phyloP scores from a whole-genome alignment of 176 grass and related monocot species.

The Secale cereale region DNA sequence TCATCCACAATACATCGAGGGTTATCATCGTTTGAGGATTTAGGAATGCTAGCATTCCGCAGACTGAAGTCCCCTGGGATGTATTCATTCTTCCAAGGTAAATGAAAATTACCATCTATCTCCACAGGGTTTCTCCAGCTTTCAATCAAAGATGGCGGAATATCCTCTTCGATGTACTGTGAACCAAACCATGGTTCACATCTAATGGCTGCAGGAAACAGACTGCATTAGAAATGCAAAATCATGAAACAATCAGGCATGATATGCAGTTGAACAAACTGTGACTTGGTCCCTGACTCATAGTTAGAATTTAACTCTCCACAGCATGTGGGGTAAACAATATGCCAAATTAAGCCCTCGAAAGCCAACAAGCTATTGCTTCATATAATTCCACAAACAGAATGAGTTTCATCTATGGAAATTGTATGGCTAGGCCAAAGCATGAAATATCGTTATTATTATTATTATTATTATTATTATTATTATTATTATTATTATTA shows the following conservation, averaged over 20 bases:
- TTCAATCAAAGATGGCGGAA: constrained; percentile 65
- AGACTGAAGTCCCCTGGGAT: constrained; percentile 76
- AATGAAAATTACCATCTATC: constrained; percentile 66
- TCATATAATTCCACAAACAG: constrained; percentile 12
- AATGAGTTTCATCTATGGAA: neutral
- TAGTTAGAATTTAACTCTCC: neutral
- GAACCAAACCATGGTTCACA: constrained; percentile 95
- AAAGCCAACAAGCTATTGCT: constrained; percentile 2
- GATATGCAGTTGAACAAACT: constrained; percentile 22
- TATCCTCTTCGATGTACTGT: constrained; percentile 85
- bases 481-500: neutral
- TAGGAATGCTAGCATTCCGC: constrained; percentile 47
- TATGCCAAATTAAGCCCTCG: neutral
- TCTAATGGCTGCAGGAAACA: constrained; percentile 60
- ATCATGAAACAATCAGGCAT: neutral
- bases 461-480: neutral
- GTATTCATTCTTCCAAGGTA: constrained; percentile 84
- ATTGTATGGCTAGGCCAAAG: neutral
- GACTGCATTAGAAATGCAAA: constrained; percentile 28
- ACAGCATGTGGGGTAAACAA: neutral
- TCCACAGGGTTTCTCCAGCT: constrained; percentile 63
- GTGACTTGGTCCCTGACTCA: neutral
- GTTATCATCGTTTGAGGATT: constrained; percentile 33
- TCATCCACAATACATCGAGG: constrained; percentile 75
- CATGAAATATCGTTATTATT: neutral